Conservation (phyloP, 192 early-diverging fungal genomes). For the Tieghemiomyces parasiticus region DNA sequence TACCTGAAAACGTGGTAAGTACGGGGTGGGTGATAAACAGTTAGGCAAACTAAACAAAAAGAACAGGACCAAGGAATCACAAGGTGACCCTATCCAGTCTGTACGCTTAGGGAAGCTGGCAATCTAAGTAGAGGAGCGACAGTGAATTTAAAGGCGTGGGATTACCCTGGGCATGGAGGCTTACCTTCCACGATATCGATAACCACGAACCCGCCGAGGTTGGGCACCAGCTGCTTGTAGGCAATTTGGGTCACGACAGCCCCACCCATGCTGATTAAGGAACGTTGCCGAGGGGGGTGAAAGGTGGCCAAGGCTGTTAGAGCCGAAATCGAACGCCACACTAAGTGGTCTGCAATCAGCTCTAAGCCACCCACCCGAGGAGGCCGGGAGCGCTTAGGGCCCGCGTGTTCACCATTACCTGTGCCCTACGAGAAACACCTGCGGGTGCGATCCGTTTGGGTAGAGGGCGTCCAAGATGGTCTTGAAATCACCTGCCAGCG, state of each 20-base stretch:
- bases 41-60: too few species aligned
- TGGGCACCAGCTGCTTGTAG: constrained; percentile 25
- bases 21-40: neutral
- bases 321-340: neutral
- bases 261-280: constrained; percentile 69
- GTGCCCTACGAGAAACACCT: constrained; percentile 62
- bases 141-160: neutral
- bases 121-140: neutral
- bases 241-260: constrained; percentile 53
- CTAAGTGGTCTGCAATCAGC: neutral
- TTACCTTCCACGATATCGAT: constrained; percentile 70
- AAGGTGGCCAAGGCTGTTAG: neutral
- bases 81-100: too few species aligned
- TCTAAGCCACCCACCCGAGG: neutral
- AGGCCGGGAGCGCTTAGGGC: neutral
- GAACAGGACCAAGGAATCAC: too few species aligned
- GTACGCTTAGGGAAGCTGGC: neutral
- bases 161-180: neutral
- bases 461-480: constrained; percentile 30
- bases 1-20: neutral
- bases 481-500: constrained; percentile 39
- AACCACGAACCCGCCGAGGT: constrained; percentile 44
- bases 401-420: too few species aligned
- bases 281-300: too few species aligned
- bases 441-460: constrained; percentile 22